phyloP scores from a whole-genome alignment of 148 eudicot genomes.

The Cornus florida region DNA sequence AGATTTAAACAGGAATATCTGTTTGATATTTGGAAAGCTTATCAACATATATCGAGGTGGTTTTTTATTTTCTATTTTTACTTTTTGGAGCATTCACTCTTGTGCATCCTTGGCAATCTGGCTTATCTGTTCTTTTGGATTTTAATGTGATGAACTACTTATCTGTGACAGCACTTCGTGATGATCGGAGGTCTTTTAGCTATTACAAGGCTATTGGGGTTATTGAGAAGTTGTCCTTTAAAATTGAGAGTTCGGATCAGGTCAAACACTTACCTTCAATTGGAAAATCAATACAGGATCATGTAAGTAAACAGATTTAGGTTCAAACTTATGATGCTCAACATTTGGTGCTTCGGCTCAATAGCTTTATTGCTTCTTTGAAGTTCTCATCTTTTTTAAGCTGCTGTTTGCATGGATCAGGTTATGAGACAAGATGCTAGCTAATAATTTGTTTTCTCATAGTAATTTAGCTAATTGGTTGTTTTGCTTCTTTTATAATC shows the following conservation, averaged over 20 bases:
- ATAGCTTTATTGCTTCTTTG: neutral
- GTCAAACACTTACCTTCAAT: constrained; percentile 86
- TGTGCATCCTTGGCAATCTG: neutral
- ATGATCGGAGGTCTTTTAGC: constrained; percentile 93
- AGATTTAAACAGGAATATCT: constrained; percentile 75
- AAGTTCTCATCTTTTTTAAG: too few relatives aligned
- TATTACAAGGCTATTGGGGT: constrained; percentile 91
- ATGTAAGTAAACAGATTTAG: constrained; percentile 56
- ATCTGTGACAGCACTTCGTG: constrained; percentile 67
- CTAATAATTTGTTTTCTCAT: too few relatives aligned
- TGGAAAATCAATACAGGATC: constrained; percentile 91
- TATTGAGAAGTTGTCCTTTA: constrained; percentile 87
- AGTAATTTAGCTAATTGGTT: neutral
- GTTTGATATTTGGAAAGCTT: constrained; percentile 81
- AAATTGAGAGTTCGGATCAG: constrained; percentile 79
- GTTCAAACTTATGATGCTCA: neutral
- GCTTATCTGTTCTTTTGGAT: neutral
- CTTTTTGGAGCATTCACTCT: neutral
- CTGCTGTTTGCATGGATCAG: neutral
- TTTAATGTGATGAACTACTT: constrained; percentile 5
- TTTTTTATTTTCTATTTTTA: neutral
- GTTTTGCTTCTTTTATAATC: neutral
- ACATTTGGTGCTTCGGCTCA: neutral
- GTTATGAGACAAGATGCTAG: too few relatives aligned
- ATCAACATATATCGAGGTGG: constrained; percentile 85